phyloP scores from a whole-genome alignment of 2,329 filamentous ascomycete genomes.

The Colletotrichum plurivorum region DNA sequence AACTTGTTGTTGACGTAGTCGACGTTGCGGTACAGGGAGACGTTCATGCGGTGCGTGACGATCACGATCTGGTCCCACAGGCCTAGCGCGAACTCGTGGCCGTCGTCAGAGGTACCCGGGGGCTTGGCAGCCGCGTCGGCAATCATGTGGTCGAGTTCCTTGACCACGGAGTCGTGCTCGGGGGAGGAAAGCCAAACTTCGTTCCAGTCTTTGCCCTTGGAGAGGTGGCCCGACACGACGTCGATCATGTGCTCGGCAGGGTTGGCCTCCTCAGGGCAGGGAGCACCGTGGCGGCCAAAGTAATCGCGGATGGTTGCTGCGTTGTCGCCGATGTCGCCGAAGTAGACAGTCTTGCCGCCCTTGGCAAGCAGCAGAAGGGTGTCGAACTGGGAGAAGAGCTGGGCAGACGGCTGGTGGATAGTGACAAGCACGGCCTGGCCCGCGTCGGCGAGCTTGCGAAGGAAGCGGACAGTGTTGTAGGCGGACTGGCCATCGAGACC shows the following conservation, averaged over 20 bases:
- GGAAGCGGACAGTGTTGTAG: slow-evolving; percentile 74
- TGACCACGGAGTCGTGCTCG: slow-evolving; percentile 67
- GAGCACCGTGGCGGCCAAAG: slow-evolving; percentile 76
- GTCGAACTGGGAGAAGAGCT: slow-evolving; percentile 77
- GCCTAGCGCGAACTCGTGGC: slow-evolving; percentile 80
- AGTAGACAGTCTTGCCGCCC: slow-evolving; percentile 77
- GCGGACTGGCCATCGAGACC: slow-evolving; percentile 79
- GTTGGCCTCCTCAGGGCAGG: slow-evolving; percentile 74
- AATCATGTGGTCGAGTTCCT: slow-evolving; percentile 76
- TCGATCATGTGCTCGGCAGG: slow-evolving; percentile 84
- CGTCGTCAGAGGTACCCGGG: slow-evolving; percentile 60
- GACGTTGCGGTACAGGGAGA: slow-evolving; percentile 75
- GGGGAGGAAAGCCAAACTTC: slow-evolving; percentile 78
- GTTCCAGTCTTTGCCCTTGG: slow-evolving; percentile 72
- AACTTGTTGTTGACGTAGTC: slow-evolving; percentile 78
- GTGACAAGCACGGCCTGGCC: slow-evolving; percentile 79
- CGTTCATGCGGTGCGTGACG: slow-evolving; percentile 74
- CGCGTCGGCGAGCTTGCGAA: slow-evolving; percentile 75
- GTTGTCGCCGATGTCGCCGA: slow-evolving; percentile 74
- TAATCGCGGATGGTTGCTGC: slow-evolving; percentile 70
- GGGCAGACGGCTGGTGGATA: slow-evolving; percentile 79
- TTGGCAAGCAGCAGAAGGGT: slow-evolving; percentile 74
- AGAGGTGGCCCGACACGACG: slow-evolving; percentile 65
- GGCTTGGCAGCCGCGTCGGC: slow-evolving; percentile 64
- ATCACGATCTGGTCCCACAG: slow-evolving; percentile 74